Conservation (phyloP, 441 rosid genomes). For the Aquilaria agallochum region DNA sequence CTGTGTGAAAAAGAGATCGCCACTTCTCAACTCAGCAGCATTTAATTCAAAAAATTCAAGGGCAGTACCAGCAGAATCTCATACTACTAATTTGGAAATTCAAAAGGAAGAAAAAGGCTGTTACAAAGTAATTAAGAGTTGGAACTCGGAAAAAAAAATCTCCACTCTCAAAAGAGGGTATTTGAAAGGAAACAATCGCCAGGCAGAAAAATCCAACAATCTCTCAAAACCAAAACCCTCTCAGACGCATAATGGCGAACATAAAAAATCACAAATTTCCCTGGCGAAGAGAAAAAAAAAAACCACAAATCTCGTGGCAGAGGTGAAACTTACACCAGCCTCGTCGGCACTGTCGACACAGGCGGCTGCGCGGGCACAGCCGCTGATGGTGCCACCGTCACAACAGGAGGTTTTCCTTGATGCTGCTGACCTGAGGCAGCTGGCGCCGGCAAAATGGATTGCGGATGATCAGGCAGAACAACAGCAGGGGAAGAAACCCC, state of each 20-base stretch:
- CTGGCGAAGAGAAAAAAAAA: neutral
- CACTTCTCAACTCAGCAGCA: too few species aligned
- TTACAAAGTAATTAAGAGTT: too few species aligned
- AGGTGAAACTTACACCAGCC: constrained; percentile 51
- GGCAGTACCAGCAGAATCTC: neutral
- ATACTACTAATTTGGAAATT: constrained; percentile 9
- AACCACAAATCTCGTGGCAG: neutral
- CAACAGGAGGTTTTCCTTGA: constrained; percentile 23
- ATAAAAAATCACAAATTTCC: constrained; percentile 8
- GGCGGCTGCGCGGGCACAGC: constrained; percentile 21
- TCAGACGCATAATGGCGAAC: too few species aligned
- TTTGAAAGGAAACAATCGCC: too few species aligned
- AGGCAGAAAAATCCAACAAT: too few species aligned
- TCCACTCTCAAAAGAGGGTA: too few species aligned
- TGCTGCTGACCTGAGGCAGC: constrained; percentile 11
- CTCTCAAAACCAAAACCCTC: too few species aligned
- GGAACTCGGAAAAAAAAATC: too few species aligned
- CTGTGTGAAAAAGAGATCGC: too few species aligned
- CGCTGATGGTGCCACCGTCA: constrained; percentile 20
- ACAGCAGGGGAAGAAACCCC: constrained; percentile 21
- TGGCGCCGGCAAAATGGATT: constrained; percentile 34
- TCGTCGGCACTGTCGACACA: constrained; percentile 27
- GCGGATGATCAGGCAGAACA: constrained; percentile 55
- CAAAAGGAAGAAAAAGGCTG: neutral
- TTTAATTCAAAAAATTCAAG: neutral